Evolutionary conservation across 2,329 filamentous ascomycete genomes (phyloP).

Genomic region (Ploettnerulaceae sp.): DNA sequence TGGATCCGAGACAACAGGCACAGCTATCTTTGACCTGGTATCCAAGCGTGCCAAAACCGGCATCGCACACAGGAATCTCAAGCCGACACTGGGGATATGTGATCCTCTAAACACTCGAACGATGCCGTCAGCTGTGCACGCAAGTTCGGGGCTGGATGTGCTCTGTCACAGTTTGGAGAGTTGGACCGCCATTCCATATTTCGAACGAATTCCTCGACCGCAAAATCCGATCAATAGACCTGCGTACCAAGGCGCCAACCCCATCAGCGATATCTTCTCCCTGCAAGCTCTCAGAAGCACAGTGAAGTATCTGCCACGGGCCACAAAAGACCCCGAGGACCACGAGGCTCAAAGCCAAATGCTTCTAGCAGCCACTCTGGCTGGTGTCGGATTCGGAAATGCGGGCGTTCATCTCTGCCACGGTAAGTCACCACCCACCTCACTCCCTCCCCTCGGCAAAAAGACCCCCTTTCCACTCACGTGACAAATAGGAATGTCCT

Average conservation of each 20-base stretch:
- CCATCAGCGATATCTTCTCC: slow-evolving; percentile 96
- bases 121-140: slow-evolving; percentile 93
- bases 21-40: slow-evolving; percentile 94
- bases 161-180: slow-evolving; percentile 93
- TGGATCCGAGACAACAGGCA: slow-evolving; percentile 92
- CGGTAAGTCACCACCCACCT: slow-evolving; percentile 34
- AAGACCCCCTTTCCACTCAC: neutral
- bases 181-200: slow-evolving; percentile 95
- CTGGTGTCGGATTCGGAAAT: slow-evolving; percentile 95
- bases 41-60: slow-evolving; percentile 90
- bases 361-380: slow-evolving; percentile 89
- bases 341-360: slow-evolving; percentile 91
- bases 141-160: slow-evolving; percentile 87
- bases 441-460: neutral
- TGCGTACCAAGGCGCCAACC: slow-evolving; percentile 95
- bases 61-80: slow-evolving; percentile 90
- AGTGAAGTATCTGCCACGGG: slow-evolving; percentile 86
- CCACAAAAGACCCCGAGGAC: slow-evolving; percentile 84
- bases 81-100: slow-evolving; percentile 87
- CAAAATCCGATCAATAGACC: slow-evolving; percentile 85
- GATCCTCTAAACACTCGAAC: slow-evolving; percentile 86
- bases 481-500: slow-evolving; percentile 86
- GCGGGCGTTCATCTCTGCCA: slow-evolving; percentile 89
- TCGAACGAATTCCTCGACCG: slow-evolving; percentile 78
- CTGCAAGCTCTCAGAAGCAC: slow-evolving; percentile 77